Evolutionary conservation across 2,329 filamentous ascomycete species (phyloP).

Genomic region (Elsinoe fawcettii): DNA sequence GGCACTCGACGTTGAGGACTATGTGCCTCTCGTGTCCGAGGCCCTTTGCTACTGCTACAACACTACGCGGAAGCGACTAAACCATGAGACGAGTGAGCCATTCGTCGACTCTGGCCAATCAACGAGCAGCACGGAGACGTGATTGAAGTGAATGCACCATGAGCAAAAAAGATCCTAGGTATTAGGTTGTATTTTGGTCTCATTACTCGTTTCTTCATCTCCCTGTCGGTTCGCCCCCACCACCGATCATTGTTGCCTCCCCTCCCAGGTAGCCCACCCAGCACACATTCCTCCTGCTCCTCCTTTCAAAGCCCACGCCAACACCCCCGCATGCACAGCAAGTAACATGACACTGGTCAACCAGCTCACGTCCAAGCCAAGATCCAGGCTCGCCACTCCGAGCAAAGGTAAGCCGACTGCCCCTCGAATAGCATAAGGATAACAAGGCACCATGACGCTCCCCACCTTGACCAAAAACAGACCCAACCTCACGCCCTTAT

Average conservation of each 20-base stretch:
- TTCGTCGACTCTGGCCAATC: too few species aligned
- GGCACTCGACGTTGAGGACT: too few species aligned
- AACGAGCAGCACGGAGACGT: too few species aligned
- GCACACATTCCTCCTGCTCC: slow-evolving; percentile 9
- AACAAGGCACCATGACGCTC: slow-evolving; percentile 59
- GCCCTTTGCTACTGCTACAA: too few species aligned
- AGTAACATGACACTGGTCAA: slow-evolving; percentile 28
- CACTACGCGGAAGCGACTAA: too few species aligned
- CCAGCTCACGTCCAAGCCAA: neutral
- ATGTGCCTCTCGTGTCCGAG: too few species aligned
- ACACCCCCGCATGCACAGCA: neutral
- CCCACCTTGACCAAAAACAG: slow-evolving; percentile 64
- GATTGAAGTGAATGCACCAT: too few species aligned
- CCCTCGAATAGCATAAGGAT: slow-evolving; percentile 60
- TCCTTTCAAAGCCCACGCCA: neutral
- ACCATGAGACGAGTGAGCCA: too few species aligned
- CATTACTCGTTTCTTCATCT: neutral
- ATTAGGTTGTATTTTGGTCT: too few species aligned
- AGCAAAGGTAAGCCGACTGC: slow-evolving; percentile 61
- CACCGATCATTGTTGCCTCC: neutral
- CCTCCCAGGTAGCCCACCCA: neutral
- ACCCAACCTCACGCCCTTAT: slow-evolving; percentile 42
- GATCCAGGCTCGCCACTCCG: slow-evolving; percentile 48
- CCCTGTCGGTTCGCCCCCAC: neutral
- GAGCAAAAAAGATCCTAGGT: too few species aligned